phyloP scores from a whole-genome alignment of 2,329 filamentous ascomycete species.

The Onygena corvina region DNA sequence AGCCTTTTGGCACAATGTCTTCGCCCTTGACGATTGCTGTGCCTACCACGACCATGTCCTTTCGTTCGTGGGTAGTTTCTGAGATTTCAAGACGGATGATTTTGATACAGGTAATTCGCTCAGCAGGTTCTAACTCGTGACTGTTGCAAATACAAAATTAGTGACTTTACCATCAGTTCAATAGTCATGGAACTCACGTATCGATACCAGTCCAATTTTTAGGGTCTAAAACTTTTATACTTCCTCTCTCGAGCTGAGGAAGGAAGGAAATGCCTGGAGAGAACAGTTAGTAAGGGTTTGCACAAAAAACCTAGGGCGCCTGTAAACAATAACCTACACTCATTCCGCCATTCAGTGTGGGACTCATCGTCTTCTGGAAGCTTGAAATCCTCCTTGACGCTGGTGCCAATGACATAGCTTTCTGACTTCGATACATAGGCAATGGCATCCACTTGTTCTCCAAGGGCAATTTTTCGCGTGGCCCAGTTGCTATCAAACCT shows the following conservation, averaged over 20 bases:
- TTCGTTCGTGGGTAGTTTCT: slow-evolving; percentile 77
- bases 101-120: slow-evolving; percentile 70
- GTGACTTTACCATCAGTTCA: neutral
- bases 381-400: slow-evolving; percentile 57
- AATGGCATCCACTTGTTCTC: slow-evolving; percentile 58
- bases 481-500: slow-evolving; percentile 68
- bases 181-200: slow-evolving; percentile 29
- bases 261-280: slow-evolving; percentile 41
- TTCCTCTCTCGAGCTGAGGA: slow-evolving; percentile 59
- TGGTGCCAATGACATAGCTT: slow-evolving; percentile 66
- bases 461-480: slow-evolving; percentile 57
- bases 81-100: slow-evolving; percentile 79
- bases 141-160: neutral
- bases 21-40: slow-evolving; percentile 81
- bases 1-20: slow-evolving; percentile 73
- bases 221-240: slow-evolving; percentile 67
- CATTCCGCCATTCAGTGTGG: slow-evolving; percentile 66
- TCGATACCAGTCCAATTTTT: slow-evolving; percentile 69
- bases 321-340: slow-evolving; percentile 35
- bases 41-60: slow-evolving; percentile 69
- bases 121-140: slow-evolving; percentile 39
- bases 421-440: slow-evolving; percentile 64
- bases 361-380: slow-evolving; percentile 77
- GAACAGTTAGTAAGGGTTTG: slow-evolving; percentile 2
- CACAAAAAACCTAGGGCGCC: neutral